A percentile compares a stretch with the other conserved stretches of the same genome.
These are phyloP conservation scores for Lactarius indigo DNA, from an alignment of 768 basidiomycete genomes.

Conservation along the genomic window DNA sequence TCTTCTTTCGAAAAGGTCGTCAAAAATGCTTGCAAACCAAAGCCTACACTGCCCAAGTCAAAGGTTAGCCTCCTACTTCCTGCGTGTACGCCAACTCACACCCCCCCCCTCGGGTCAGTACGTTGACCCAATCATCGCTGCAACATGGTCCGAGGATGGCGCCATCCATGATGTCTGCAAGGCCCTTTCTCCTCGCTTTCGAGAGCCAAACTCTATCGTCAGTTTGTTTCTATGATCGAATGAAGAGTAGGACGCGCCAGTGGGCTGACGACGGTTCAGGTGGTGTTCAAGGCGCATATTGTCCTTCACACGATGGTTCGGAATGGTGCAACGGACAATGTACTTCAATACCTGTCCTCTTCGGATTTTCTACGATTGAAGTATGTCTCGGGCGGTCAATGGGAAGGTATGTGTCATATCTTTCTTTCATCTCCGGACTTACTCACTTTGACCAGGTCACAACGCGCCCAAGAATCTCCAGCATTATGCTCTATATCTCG, in stretches of 20 bases:
- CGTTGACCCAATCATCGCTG: slow-evolving; percentile 92
- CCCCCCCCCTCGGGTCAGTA: slow-evolving; percentile 53
- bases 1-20: slow-evolving; percentile 89
- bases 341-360: slow-evolving; percentile 77
- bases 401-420: slow-evolving; percentile 68
- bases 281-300: slow-evolving; percentile 97
- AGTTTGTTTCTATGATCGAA: slow-evolving; percentile 32
- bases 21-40: slow-evolving; percentile 98
- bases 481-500: slow-evolving; percentile 85
- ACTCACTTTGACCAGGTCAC: slow-evolving; percentile 55
- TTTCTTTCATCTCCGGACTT: not conserved
- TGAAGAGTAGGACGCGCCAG: not conserved
- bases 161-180: slow-evolving; percentile 91
- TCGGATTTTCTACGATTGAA: slow-evolving; percentile 77
- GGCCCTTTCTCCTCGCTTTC: slow-evolving; percentile 76
- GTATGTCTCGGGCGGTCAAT: slow-evolving; percentile 73
- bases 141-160: slow-evolving; percentile 97
- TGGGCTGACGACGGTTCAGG: slow-evolving; percentile 41
- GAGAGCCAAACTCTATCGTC: slow-evolving; percentile 92
- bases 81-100: not conserved
- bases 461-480: slow-evolving; percentile 81
- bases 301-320: slow-evolving; percentile 96
- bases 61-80: slow-evolving; percentile 55
- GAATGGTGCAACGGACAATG: slow-evolving; percentile 92
- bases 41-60: slow-evolving; percentile 90